A percentile compares a stretch with the other conserved stretches of the same genome.
These are phyloP conservation scores for Cadophora malorum DNA, from an alignment of 2,329 filamentous ascomycete species.

Conservation along the genomic window DNA sequence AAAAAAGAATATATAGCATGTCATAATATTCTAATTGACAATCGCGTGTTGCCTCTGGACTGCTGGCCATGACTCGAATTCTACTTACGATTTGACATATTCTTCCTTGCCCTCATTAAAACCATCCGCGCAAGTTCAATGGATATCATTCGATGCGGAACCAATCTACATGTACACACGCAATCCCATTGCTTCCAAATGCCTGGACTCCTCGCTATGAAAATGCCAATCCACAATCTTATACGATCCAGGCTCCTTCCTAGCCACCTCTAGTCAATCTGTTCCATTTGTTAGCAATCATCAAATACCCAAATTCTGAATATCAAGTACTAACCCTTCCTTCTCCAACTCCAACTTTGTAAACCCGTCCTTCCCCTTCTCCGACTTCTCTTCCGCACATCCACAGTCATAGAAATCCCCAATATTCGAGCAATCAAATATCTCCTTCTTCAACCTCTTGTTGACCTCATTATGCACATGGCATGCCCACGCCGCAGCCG, in stretches of 20 bases:
- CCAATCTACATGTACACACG: constrained; percentile 12
- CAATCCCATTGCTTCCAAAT: not conserved
- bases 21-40: no score
- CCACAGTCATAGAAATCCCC: constrained; percentile 76
- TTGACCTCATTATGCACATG: constrained; percentile 74
- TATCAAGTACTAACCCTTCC: constrained; percentile 38
- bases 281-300: constrained; percentile 31
- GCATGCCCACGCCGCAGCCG: constrained; percentile 72
- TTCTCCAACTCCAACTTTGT: constrained; percentile 45
- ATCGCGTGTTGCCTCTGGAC: not conserved
- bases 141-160: not conserved
- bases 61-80: not conserved
- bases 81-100: not conserved
- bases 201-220: constrained; percentile 29
- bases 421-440: constrained; percentile 71
- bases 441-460: constrained; percentile 63
- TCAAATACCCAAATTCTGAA: not conserved
- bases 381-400: constrained; percentile 67
- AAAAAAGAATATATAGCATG: no score
- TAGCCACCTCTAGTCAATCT: constrained; percentile 37
- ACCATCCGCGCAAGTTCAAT: not conserved
- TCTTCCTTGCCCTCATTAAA: not conserved
- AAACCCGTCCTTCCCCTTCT: constrained; percentile 43
- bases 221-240: constrained; percentile 20
- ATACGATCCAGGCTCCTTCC: constrained; percentile 16